Base-by-base conservation (phyloP, 2,329 filamentous ascomycete genomes). In the Rugonectria rugulosa region DNA sequence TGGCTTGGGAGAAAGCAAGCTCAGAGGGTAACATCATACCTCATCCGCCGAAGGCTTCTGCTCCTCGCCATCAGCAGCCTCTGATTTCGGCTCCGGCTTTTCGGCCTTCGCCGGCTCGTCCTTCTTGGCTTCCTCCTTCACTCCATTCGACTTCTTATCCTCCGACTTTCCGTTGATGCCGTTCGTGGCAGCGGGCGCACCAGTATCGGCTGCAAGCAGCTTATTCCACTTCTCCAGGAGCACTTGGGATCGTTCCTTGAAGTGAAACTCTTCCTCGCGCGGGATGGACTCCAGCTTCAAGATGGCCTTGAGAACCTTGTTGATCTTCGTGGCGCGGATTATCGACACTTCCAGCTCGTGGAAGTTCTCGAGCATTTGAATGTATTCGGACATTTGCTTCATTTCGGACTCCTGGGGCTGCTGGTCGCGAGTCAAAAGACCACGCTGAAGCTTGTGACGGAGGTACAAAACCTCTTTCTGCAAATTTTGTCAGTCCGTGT, bases 251-350 rank as follows among this genome's bases (percentile, higher is more conserved):
- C 95, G 89, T 62, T 87, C 80, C 79, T 95, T 96, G 84, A 99
- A 97, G 51, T 90, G 79, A 74, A 89, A 96, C 63, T 96, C 90
- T 29, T 93, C 90, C 62, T 99, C 95, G 58, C 88, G 88, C 5
- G 93, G 93, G 64, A 99, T 96, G 4, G 82, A 82, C 37, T 88
- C 84, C 8, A 99, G 81, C 79, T 97, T 97, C 68, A 97, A 80
- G 63, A 99, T 95, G 5, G 89, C 92, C 79, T 96, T 97, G 53
- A 99, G 83, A 10, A 99, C 94, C 79, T 99, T 99, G 85, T 98
- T 94, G 75, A 99, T 97, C 82, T 98, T 99, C 59, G 95, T 99
- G 12, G 79, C 81, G 61, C 91, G 87, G 68, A 98, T 97, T 66
- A 97, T 95, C 63, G 87, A 87, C 24, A 90, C 91, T 72, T 98